phyloP scores from a whole-genome alignment of 78 protist species.

The Protostelium mycophagum region DNA sequence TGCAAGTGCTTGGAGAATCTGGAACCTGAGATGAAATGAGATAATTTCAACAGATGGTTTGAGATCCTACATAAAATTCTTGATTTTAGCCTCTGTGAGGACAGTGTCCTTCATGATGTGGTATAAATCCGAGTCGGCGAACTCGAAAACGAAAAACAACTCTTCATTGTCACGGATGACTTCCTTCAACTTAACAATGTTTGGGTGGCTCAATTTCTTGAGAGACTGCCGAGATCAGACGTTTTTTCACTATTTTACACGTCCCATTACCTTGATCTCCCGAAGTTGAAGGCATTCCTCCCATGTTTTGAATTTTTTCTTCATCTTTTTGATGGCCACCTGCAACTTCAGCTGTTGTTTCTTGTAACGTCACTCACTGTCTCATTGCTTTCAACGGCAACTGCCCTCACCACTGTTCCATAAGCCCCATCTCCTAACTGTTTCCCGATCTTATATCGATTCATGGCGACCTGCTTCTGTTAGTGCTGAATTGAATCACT shows the following conservation, averaged over 20 bases:
- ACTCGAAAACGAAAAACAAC: conserved; percentile 93
- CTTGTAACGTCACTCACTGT: conserved; percentile 8
- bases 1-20: conserved; percentile 84
- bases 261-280: conserved; percentile 70
- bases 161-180: conserved; percentile 90
- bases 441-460: conserved; percentile 34
- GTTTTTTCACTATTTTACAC: too few species aligned
- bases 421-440: conserved; percentile 61
- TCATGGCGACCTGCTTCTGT: conserved; percentile 24
- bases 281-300: conserved; percentile 84
- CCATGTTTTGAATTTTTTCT: conserved; percentile 85
- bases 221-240: conserved; percentile 32
- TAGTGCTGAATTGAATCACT: too few species aligned
- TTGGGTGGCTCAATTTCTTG: conserved; percentile 88
- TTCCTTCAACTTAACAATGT: conserved; percentile 93
- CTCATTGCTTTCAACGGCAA: conserved; percentile 16
- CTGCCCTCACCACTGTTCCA: conserved; percentile 56
- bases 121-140: conserved; percentile 82
- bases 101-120: conserved; percentile 74
- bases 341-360: not conserved
- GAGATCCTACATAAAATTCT: conserved; percentile 43
- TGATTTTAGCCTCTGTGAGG: conserved; percentile 66
- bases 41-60: not conserved
- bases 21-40: conserved; percentile 33
- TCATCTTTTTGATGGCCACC: conserved; percentile 97